Evolutionary conservation across 1,284 basidiomycete genomes (phyloP), one percentile per base, ranked within the genome.

Genomic region (Ustilago hordei): DNA sequence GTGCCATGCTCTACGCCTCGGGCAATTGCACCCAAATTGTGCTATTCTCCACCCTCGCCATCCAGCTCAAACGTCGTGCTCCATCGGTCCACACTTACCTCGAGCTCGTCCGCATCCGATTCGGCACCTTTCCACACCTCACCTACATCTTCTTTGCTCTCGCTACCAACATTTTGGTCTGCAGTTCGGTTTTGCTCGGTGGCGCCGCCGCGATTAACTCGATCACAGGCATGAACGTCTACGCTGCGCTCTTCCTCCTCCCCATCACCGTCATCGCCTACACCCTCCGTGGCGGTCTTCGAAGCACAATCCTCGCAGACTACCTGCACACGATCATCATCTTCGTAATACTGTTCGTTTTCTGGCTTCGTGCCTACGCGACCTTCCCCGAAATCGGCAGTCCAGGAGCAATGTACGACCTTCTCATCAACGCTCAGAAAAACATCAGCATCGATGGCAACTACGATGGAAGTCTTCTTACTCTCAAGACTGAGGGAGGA

Each of bases 301-400:
- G 81, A 17, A 70, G 64, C 65, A 75, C 72, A 9, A 75, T 81
- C 45, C 58, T 83, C 13, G 81, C 81, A 19, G 80, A 83, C 55
- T 83, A 81, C 62, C 69, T 82, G 34, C 81, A 83, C 60, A 83
- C 81, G 6, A 62, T 80, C 55, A 78, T 83, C 74, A 81, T 83
- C 69, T 82, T 83, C 50, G 62, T 82, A 48, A 81, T 83, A 55
- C 66, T 83, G 23, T 81, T 81, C 60, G 59, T 74, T 41, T 64
- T 83, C 54, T 81, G 70, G 66, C 64, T 83, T 48, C 55, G 66
- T 6, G 69, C 77, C 13, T 83, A 81, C 58, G 69, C 78, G 19
- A 83, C 81, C 9, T 72, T 73, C 68, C 69, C 74, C 4, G 60
- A 73, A 8, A 74, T 83, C 52, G 81, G 81, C 9, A 75, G 69